These are phyloP conservation scores for Pelargonium citronellum DNA, from an alignment of 441 rosid genomes.

Conservation along the genomic window DNA sequence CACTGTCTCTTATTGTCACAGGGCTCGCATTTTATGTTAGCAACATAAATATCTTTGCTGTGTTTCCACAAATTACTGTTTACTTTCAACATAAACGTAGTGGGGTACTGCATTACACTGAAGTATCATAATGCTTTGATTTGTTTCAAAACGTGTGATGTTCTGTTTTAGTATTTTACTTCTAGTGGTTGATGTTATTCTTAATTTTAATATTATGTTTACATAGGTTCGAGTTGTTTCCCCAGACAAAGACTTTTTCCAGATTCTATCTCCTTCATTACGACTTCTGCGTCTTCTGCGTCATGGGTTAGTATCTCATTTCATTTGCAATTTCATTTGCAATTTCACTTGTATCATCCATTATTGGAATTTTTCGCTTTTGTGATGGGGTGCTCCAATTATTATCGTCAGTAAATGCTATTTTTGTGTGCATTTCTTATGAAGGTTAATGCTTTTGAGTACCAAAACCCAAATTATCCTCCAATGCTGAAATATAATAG, in stretches of 20 bases:
- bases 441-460: background rate
- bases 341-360: background rate
- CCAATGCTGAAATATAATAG: background rate
- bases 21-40: too few relatives aligned
- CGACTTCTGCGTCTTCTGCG: constrained; percentile 91
- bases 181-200: constrained; percentile 10
- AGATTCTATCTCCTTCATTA: constrained; percentile 86
- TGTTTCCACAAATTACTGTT: too few relatives aligned
- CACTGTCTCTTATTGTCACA: too few relatives aligned
- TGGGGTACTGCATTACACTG: too few relatives aligned
- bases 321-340: constrained; percentile 7
- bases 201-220: constrained; percentile 20
- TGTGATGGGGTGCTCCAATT: background rate
- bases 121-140: background rate
- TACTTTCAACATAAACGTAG: too few relatives aligned
- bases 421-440: background rate
- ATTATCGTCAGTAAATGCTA: background rate
- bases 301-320: constrained; percentile 52
- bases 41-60: too few relatives aligned
- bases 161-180: constrained; percentile 7
- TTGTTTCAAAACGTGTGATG: background rate
- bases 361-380: background rate
- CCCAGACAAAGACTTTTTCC: constrained; percentile 98
- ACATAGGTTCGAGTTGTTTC: constrained; percentile 91
- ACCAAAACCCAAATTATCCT: background rate